Base-by-base conservation (phyloP, 2,329 filamentous ascomycete species). In the Thelonectria rubi region DNA sequence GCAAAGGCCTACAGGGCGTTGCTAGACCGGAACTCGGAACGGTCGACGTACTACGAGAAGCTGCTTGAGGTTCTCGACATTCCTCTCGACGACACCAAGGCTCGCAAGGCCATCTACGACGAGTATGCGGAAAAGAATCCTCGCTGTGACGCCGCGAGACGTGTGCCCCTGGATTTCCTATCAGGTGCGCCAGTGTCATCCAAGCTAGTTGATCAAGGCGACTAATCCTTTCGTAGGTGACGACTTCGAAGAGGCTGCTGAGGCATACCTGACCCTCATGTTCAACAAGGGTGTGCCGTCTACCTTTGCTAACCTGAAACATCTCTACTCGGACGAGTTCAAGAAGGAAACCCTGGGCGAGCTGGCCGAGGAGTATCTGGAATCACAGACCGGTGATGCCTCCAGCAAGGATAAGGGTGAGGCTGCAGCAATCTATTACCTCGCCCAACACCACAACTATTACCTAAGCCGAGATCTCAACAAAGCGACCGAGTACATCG, bases 371-470 rank as follows among this genome's bases (percentile, higher is more conserved):
- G 87, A 91, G 54, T 98, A 97, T 72, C 83, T 92, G 12, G 80
- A 88, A 18, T 86, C 86, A 34, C 77, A 83, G 65, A 76, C 86
- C 55, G 80, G 81, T 39, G 82, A 86, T 67, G 75, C 78, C 53
- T 74, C 78, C 54, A 78, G 76, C 56, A 78, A 77, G 66, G 77
- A 79, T 58, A 85, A 84, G 71, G 94, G 94, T 74, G 84, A 91
- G 71, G 86, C 92, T 14, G 92, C 94, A 2, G 91, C 92, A 14
- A 86, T 94, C 51, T 98, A 96, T 78, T 99, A 96, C 81, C 86
- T 99, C 55, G 94, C 94, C 9, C 95, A 98, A 74, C 96, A 99
- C 79, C 97, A 97, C 83, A 95, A 97, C 80, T 97, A 97, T 77
- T 85, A 91, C 75, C 82, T 92, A 61, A 97, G 92, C 74, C 92